Evolutionary conservation across 179 eudicot species (phyloP).

Genomic region (Silene vulgaris): DNA sequence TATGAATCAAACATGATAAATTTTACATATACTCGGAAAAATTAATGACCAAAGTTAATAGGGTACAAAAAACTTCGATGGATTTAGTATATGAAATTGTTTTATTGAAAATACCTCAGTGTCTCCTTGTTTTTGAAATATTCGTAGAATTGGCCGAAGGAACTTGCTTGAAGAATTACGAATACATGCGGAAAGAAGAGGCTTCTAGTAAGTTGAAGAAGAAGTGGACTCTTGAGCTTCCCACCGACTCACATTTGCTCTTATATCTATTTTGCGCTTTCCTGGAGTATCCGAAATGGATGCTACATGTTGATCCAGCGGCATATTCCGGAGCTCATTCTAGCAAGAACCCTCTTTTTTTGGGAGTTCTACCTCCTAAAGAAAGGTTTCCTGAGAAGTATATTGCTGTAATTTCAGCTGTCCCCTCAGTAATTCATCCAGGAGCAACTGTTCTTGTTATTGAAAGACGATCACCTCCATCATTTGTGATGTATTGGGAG

Average conservation of each 20-base stretch:
- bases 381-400: slow-evolving; percentile 93
- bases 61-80: too few relatives aligned
- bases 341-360: slow-evolving; percentile 87
- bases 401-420: slow-evolving; percentile 66
- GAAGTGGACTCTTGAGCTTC: slow-evolving; percentile 90
- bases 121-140: slow-evolving; percentile 10
- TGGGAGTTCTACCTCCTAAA: slow-evolving; percentile 84
- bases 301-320: slow-evolving; percentile 88
- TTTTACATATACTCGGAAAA: too few relatives aligned
- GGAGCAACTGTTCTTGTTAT: slow-evolving; percentile 77
- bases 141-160: slow-evolving; percentile 82
- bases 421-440: slow-evolving; percentile 78
- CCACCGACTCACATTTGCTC: slow-evolving; percentile 83
- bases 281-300: slow-evolving; percentile 88
- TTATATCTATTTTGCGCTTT: slow-evolving; percentile 87
- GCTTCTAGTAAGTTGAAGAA: slow-evolving; percentile 60
- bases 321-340: slow-evolving; percentile 82
- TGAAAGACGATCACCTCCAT: slow-evolving; percentile 69
- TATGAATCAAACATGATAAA: too few relatives aligned
- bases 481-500: slow-evolving; percentile 80
- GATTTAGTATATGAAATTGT: background rate
- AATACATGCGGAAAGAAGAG: slow-evolving; percentile 57
- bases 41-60: too few relatives aligned
- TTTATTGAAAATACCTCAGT: background rate
- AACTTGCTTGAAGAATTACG: slow-evolving; percentile 84